phyloP scores from a whole-genome alignment of 176 grass and related monocot species.

The Triticum turgidum region DNA sequence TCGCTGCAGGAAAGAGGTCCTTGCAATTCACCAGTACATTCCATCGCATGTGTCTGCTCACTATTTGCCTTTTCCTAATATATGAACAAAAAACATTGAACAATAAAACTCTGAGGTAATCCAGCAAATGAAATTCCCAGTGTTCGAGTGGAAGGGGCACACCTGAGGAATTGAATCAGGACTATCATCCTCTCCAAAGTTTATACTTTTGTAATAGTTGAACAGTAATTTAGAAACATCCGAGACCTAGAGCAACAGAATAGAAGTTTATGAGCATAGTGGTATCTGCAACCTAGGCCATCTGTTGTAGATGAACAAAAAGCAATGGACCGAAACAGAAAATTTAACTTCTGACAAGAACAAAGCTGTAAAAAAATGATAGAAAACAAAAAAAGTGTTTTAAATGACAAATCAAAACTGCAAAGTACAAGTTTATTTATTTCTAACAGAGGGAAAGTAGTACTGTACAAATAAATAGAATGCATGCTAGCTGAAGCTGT shows the following conservation, averaged over 20 bases:
- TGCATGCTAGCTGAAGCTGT: background rate
- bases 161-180: conserved; percentile 35
- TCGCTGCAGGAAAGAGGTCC: conserved; percentile 23
- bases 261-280: conserved; percentile 18
- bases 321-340: background rate
- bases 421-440: conserved; percentile 6
- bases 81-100: background rate
- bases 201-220: conserved; percentile 51
- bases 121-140: background rate
- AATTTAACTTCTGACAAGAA: background rate
- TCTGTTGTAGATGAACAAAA: conserved; percentile 8
- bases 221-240: conserved; percentile 76
- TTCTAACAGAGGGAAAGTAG: conserved; percentile 9
- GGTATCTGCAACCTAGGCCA: background rate
- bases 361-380: background rate
- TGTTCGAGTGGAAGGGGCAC: conserved; percentile 2
- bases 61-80: conserved; percentile 31
- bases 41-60: background rate
- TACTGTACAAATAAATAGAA: background rate
- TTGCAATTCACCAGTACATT: conserved; percentile 24
- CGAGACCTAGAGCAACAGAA: conserved; percentile 44
- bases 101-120: background rate
- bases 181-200: conserved; percentile 52
- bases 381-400: background rate
- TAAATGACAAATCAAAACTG: background rate